Evolutionary conservation across 2,329 filamentous ascomycete genomes (phyloP), one percentile per base, ranked within the genome.

Genomic region (Colletotrichum euphorbiae): DNA sequence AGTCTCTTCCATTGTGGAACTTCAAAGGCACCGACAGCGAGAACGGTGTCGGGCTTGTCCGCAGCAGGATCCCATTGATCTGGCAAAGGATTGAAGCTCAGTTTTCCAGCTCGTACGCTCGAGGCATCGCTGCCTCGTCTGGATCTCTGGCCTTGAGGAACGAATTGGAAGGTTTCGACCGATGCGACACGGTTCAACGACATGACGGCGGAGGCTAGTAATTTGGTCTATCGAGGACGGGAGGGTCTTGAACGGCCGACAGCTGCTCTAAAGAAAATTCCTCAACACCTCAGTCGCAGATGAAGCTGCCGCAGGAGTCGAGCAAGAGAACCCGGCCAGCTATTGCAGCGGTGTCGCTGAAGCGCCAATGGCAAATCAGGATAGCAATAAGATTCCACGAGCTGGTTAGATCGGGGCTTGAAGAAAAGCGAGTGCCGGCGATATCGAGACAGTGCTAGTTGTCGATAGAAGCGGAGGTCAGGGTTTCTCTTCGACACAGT

Each of bases 61-160:
- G 77, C 75, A 4, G 79, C 75, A 33, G 83, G 81, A 72, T 86
- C 80, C 81, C 83, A 86, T 65, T 81, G 80, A 62, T 86, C 82
- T 4, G 85, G 85, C 19, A 87, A 75, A 7, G 85, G 85, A 72
- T 86, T 87, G 75, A 87, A 87, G 71, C 79, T 85, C 52, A 87
- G 77, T 66, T 83, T 84, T 55, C 82, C 80, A 11, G 83, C 80
- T 33, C 84, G 81, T 17, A 82, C 69, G 52, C 69, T 76, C n/a
- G 83, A 85, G 33, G 82, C 80, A 71, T 83, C 81, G 11, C 83
- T 82, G 50, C 77, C 79, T 46, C 83, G 79, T 54, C 82, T 76
- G 2, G 80, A 80, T 43, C 76, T 74, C 36, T 75, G 76, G 36
- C 81, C 81, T 38, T 73, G 70, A n/a, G 77, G 77, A 28, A 80